Conservation (phyloP, 2,329 filamentous ascomycete genomes). For the Taxawa tesnikishii region DNA sequence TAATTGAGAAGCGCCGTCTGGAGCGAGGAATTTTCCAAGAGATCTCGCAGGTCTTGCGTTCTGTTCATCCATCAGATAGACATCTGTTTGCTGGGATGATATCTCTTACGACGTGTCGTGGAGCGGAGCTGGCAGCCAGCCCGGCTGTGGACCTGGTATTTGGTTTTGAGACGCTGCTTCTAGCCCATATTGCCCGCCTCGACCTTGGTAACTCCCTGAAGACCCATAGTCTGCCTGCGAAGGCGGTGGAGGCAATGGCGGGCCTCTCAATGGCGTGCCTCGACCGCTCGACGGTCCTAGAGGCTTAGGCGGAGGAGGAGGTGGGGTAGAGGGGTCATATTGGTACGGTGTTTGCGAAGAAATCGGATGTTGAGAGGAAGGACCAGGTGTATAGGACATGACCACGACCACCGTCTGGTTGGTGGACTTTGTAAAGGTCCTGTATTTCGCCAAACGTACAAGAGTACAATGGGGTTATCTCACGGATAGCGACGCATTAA, state of each 20-base stretch:
- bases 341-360: slow-evolving; percentile 24
- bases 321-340: slow-evolving; percentile 33
- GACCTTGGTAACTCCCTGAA: slow-evolving; percentile 14
- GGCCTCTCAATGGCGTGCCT: slow-evolving; percentile 28
- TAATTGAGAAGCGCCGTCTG: slow-evolving; percentile 64
- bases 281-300: slow-evolving; percentile 22
- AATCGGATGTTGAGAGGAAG: slow-evolving; percentile 18
- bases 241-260: slow-evolving; percentile 32
- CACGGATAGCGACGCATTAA: no score
- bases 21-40: slow-evolving; percentile 52
- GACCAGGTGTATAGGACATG: slow-evolving; percentile 2
- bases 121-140: slow-evolving; percentile 67
- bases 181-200: slow-evolving; percentile 1
- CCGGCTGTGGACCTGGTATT: slow-evolving; percentile 34
- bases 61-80: no score
- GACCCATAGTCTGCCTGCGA: slow-evolving; percentile 17
- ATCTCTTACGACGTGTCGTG: slow-evolving; percentile 66
- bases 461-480: no score
- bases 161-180: slow-evolving; percentile 6
- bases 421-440: no score
- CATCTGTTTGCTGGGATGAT: no score
- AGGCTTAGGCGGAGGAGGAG: slow-evolving; percentile 34
- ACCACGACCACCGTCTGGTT: no score
- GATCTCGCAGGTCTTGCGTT: slow-evolving; percentile 63
- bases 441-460: no score